Evolutionary conservation across 2,329 filamentous ascomycete genomes (phyloP).

Genomic region (Mariannaea elegans): DNA sequence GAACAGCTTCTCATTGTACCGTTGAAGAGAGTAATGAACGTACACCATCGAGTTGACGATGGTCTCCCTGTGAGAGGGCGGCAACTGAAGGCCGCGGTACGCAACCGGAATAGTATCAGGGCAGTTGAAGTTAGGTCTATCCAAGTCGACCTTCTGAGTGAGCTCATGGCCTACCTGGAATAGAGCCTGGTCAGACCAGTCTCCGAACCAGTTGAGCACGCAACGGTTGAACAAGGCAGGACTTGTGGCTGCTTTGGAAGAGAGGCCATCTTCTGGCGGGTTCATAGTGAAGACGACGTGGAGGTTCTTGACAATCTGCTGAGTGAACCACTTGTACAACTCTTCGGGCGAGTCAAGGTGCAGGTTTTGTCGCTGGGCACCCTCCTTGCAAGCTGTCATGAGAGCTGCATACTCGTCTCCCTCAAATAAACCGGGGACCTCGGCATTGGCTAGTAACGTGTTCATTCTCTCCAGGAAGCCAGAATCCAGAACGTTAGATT

Average conservation of each 20-base stretch:
- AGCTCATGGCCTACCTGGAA: slow-evolving; percentile 98
- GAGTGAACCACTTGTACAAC: slow-evolving; percentile 99
- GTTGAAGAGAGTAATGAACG: slow-evolving; percentile 92
- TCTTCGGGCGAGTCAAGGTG: slow-evolving; percentile 98
- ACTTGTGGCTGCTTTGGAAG: slow-evolving; percentile 96
- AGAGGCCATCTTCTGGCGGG: slow-evolving; percentile 92
- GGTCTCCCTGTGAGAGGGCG: slow-evolving; percentile 88
- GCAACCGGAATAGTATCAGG: slow-evolving; percentile 94
- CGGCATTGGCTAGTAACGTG: slow-evolving; percentile 97
- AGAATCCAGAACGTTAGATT: slow-evolving; percentile 97
- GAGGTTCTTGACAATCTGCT: slow-evolving; percentile 98
- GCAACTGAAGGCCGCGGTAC: slow-evolving; percentile 84
- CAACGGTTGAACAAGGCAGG: slow-evolving; percentile 99
- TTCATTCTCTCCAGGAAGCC: slow-evolving; percentile 99
- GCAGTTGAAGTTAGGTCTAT: slow-evolving; percentile 83
- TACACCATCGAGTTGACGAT: slow-evolving; percentile 99
- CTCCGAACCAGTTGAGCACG: slow-evolving; percentile 99
- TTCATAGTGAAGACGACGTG: slow-evolving; percentile 99
- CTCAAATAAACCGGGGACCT: slow-evolving; percentile 97
- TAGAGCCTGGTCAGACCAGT: slow-evolving; percentile 98
- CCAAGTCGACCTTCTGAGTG: slow-evolving; percentile 94
- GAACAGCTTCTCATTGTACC: slow-evolving; percentile 86
- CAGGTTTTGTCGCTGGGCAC: slow-evolving; percentile 92
- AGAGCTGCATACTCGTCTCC: slow-evolving; percentile 98
- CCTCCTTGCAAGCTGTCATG: slow-evolving; percentile 99